Percentiles rank a stretch among this genome's conserved stretches.
These are phyloP conservation scores for Psilocybe subaeruginosa DNA, from an alignment of 768 basidiomycete species.

Conservation along the genomic window DNA sequence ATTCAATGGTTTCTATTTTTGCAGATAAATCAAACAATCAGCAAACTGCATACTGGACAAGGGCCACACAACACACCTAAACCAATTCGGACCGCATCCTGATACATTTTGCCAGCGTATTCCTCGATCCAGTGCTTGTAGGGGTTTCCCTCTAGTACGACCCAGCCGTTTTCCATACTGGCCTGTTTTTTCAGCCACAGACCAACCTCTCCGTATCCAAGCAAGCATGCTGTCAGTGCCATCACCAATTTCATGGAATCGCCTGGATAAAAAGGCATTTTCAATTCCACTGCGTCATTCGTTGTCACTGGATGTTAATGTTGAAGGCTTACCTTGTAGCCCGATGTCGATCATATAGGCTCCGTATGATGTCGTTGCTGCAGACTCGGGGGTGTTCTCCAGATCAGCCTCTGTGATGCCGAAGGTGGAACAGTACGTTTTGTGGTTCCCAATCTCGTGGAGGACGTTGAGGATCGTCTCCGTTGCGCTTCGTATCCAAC, in stretches of 20 bases:
- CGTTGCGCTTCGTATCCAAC: slow-evolving; percentile 63
- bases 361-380: slow-evolving; percentile 84
- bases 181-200: slow-evolving; percentile 74
- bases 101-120: slow-evolving; percentile 74
- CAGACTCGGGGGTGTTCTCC: slow-evolving; percentile 61
- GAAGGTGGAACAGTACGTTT: slow-evolving; percentile 68
- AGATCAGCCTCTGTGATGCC: slow-evolving; percentile 67
- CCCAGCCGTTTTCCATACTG: slow-evolving; percentile 49
- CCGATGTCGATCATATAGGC: slow-evolving; percentile 84
- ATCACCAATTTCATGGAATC: slow-evolving; percentile 76
- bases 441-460: slow-evolving; percentile 74
- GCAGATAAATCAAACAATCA: not conserved
- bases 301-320: not conserved
- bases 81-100: slow-evolving; percentile 71
- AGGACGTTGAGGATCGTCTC: slow-evolving; percentile 66
- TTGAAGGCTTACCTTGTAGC: slow-evolving; percentile 51
- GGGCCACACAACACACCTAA: slow-evolving; percentile 54
- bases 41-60: not conserved
- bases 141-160: slow-evolving; percentile 66
- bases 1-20: slow-evolving; percentile 72
- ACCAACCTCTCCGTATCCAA: slow-evolving; percentile 94
- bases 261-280: slow-evolving; percentile 38
- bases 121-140: slow-evolving; percentile 81
- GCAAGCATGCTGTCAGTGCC: slow-evolving; percentile 81
- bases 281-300: too few relatives aligned